Evolutionary conservation across 148 eudicot species (phyloP).

Genomic region (Cornus kousa): DNA sequence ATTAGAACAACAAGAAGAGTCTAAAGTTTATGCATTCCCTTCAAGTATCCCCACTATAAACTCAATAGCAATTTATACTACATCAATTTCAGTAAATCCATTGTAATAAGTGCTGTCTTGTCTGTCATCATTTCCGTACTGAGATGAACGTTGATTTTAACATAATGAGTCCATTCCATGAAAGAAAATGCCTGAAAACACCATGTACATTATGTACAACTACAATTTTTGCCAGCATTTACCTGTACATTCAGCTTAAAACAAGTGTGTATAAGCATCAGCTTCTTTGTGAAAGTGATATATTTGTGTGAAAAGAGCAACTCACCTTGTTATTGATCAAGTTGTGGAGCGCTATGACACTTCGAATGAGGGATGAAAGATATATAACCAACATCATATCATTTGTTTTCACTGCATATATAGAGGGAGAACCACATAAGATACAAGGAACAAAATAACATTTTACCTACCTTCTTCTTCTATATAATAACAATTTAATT

Average conservation of each 20-base stretch:
- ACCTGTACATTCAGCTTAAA: background rate
- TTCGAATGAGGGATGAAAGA: constrained; percentile 66
- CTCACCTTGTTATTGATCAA: constrained; percentile 79
- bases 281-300: background rate
- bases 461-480: background rate
- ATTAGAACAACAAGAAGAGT: background rate
- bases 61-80: background rate
- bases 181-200: background rate
- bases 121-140: background rate
- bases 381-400: constrained; percentile 85
- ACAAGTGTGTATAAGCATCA: background rate
- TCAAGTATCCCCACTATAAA: background rate
- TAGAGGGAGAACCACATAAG: background rate
- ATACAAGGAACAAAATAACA: background rate
- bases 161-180: background rate
- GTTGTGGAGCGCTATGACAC: constrained; percentile 77
- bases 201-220: background rate
- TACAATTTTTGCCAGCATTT: background rate
- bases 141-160: background rate
- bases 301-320: background rate
- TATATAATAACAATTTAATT: background rate
- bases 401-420: constrained; percentile 65
- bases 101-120: background rate
- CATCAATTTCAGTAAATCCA: background rate
- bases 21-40: background rate